A percentile compares a stretch with the other conserved stretches of the same genome.
Evolutionary conservation across 257 asterid species (phyloP).

Genomic region (Solanum chaucha): DNA sequence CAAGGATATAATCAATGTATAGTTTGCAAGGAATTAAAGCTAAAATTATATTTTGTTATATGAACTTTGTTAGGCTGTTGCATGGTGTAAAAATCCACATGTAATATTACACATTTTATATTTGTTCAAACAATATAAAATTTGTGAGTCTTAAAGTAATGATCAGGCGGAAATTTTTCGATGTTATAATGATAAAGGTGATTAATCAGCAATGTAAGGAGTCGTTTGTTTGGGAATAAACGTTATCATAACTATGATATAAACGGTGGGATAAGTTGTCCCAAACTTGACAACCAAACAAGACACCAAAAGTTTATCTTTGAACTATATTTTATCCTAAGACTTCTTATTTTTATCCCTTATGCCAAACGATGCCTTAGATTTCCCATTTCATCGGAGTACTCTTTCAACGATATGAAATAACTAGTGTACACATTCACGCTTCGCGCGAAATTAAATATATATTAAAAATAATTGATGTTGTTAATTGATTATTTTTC

Average conservation of each 20-base stretch:
- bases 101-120: background rate
- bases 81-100: background rate
- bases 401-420: background rate
- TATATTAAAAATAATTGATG: too few relatives aligned
- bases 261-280: too few relatives aligned
- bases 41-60: background rate
- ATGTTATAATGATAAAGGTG: background rate
- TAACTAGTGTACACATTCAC: too few relatives aligned
- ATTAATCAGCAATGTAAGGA: background rate
- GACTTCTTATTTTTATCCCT: too few relatives aligned
- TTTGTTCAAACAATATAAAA: background rate
- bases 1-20: background rate
- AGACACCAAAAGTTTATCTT: background rate
- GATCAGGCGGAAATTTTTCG: background rate
- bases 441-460: too few relatives aligned
- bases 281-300: too few relatives aligned
- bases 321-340: too few relatives aligned
- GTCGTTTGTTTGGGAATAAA: too few relatives aligned
- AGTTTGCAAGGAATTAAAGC: background rate
- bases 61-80: background rate
- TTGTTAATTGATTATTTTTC: too few relatives aligned
- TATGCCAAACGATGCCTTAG: too few relatives aligned
- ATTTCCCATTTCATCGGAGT: too few relatives aligned
- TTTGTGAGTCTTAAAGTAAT: background rate
- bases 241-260: too few relatives aligned